phyloP scores from a whole-genome alignment of 2,329 filamentous ascomycete genomes.

The Venturiaceae sp. region DNA sequence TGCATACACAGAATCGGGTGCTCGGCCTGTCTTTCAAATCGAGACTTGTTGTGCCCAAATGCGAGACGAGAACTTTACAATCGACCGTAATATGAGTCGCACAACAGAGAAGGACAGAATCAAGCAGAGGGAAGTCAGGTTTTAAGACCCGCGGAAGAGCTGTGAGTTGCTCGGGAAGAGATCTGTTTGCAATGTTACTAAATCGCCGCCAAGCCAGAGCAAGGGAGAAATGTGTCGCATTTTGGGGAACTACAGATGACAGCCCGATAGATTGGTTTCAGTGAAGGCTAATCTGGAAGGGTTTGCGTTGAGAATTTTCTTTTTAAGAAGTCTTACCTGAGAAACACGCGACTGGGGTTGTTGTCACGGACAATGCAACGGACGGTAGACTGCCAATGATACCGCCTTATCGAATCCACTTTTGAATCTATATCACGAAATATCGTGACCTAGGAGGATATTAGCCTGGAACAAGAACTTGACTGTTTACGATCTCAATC shows the following conservation, averaged over 20 bases:
- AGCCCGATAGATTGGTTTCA: not conserved
- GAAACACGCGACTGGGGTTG: not conserved
- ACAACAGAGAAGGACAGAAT: not conserved
- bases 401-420: not conserved
- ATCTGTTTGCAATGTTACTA: not conserved
- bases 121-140: not conserved
- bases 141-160: not conserved
- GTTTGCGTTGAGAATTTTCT: not conserved
- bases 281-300: not conserved
- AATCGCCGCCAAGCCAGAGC: not conserved
- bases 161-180: not conserved
- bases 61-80: not conserved
- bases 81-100: not conserved
- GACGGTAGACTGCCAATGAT: not conserved
- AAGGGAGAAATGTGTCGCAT: not conserved
- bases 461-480: not conserved
- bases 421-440: not conserved
- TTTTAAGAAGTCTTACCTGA: not conserved
- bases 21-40: not conserved
- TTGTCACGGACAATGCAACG: not conserved
- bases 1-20: not conserved
- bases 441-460: not conserved
- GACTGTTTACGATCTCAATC: not conserved
- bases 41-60: not conserved
- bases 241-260: not conserved